Evolutionary conservation across 441 rosid genomes (phyloP).

Genomic region (Caryocar brasiliense): DNA sequence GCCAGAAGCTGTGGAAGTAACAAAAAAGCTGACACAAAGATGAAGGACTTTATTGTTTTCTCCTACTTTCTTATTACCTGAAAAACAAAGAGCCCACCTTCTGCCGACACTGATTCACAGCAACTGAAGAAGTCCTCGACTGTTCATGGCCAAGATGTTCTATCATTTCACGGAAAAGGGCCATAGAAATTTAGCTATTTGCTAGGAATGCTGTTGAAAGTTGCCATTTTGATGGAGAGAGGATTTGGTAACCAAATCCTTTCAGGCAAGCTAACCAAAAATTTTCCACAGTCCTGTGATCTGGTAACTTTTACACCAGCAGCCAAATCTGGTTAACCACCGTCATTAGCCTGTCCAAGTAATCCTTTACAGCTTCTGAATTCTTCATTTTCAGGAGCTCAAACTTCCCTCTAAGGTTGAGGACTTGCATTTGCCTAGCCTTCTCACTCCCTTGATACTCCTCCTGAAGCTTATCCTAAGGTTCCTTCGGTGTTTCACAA

Average conservation of each 20-base stretch:
- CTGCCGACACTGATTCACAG: conserved; percentile 60
- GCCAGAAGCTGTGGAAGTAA: no score
- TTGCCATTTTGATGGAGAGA: not conserved
- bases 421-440: not conserved
- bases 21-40: no score
- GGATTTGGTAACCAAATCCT: no score
- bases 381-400: not conserved
- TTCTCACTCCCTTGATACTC: not conserved
- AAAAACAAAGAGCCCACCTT: conserved; percentile 59
- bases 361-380: not conserved
- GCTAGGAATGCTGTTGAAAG: not conserved
- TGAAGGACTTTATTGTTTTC: not conserved
- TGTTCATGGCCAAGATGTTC: conserved; percentile 78
- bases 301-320: not conserved
- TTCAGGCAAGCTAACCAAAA: not conserved
- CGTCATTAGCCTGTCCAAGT: not conserved
- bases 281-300: not conserved
- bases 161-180: conserved; percentile 59
- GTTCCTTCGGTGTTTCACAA: not conserved
- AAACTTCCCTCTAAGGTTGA: not conserved
- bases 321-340: not conserved
- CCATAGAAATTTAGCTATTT: not conserved
- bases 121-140: conserved; percentile 65
- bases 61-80: conserved; percentile 36
- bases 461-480: not conserved